These are phyloP conservation scores for Trametes elegans DNA, from an alignment of 768 basidiomycete species.

Conservation along the genomic window DNA sequence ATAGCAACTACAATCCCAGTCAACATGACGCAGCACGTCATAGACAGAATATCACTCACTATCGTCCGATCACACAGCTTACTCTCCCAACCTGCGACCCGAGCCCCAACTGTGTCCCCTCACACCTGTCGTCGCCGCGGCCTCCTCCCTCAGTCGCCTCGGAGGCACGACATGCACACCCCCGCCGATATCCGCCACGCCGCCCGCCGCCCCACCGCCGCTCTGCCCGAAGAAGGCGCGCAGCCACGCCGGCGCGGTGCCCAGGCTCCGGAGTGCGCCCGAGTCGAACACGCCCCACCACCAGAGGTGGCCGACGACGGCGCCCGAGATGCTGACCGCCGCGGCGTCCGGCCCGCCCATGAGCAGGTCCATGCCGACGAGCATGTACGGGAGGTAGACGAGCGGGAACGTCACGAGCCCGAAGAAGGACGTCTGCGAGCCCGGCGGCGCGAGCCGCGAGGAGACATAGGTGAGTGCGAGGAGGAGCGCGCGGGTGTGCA, in stretches of 20 bases:
- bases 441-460: conserved; percentile 62
- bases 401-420: conserved; percentile 76
- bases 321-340: conserved; percentile 59
- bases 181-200: conserved; percentile 34
- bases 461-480: conserved; percentile 68
- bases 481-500: conserved; percentile 66
- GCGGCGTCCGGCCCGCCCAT: conserved; percentile 57
- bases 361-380: conserved; percentile 72
- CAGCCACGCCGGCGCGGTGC: conserved; percentile 61
- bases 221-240: conserved; percentile 37
- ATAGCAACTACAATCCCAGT: too few species aligned
- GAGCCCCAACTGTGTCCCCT: conserved; percentile 51
- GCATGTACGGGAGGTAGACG: conserved; percentile 68
- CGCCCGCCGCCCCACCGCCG: conserved; percentile 35
- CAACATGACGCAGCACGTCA: too few species aligned
- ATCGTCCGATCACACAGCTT: conserved; percentile 8
- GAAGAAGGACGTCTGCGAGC: conserved; percentile 70
- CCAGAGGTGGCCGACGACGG: conserved; percentile 78
- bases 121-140: conserved; percentile 18
- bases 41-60: too few species aligned
- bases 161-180: conserved; percentile 62
- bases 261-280: conserved; percentile 42
- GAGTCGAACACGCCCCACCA: conserved; percentile 67
- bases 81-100: conserved; percentile 48
- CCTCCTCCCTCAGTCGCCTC: conserved; percentile 22